These are phyloP conservation scores for Pichia manshurica DNA, from an alignment of 805 yeast species.

Conservation along the genomic window DNA sequence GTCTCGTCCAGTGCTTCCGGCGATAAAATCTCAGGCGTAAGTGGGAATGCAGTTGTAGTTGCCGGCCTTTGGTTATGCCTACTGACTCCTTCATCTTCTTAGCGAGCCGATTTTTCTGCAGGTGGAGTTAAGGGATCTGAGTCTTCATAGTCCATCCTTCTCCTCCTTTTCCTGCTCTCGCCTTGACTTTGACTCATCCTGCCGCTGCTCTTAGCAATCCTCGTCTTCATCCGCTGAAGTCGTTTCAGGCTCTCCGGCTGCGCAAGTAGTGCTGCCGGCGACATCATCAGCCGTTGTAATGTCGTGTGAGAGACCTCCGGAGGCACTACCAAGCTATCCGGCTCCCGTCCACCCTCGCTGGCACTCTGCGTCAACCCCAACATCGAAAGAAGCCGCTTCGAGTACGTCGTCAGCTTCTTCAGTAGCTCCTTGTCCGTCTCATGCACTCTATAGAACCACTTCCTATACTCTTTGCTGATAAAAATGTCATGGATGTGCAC, in stretches of 20 bases:
- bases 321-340: not conserved
- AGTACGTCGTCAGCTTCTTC: slow-evolving; percentile 4
- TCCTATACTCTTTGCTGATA: slow-evolving; percentile 12
- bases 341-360: not conserved
- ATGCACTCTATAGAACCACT: slow-evolving; percentile 10
- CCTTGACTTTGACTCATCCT: too few species aligned
- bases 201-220: not conserved
- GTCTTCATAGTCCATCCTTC: not conserved
- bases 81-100: not conserved
- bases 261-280: slow-evolving; percentile 8
- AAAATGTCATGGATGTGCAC: slow-evolving; percentile 31
- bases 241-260: slow-evolving; percentile 8
- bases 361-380: not conserved
- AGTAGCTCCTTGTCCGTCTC: slow-evolving; percentile 2
- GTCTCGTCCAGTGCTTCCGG: slow-evolving; percentile 15
- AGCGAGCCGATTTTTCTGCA: not conserved
- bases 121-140: slow-evolving; percentile 7
- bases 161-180: not conserved
- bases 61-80: not conserved
- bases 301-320: slow-evolving; percentile 3
- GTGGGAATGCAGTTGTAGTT: not conserved
- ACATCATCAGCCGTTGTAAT: slow-evolving; percentile 2
- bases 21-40: slow-evolving; percentile 6
- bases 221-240: slow-evolving; percentile 8
- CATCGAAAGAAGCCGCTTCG: not conserved